Evolutionary conservation across 2,329 filamentous ascomycete genomes (phyloP).

Genomic region (Trichophaea hybrida): DNA sequence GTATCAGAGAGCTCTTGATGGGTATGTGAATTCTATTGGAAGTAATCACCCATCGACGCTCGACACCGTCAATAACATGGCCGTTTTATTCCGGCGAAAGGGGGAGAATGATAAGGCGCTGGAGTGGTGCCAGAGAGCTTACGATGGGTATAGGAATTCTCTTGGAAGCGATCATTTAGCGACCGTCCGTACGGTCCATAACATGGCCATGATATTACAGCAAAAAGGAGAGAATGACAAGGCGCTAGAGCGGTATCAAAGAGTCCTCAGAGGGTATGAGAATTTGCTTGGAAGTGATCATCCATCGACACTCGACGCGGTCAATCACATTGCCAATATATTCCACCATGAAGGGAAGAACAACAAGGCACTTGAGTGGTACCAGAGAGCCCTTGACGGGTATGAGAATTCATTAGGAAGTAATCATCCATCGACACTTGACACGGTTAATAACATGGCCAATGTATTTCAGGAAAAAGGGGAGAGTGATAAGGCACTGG

Average conservation of each 20-base stretch:
- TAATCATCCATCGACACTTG: not conserved
- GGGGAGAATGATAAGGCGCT: not conserved
- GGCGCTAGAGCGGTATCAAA: too few relatives aligned
- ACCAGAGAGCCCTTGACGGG: not conserved
- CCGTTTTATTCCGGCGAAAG: constrained; percentile 8
- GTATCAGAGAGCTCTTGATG: constrained; percentile 3
- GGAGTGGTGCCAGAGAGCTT: constrained; percentile 1
- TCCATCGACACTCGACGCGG: not conserved
- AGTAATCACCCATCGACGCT: constrained; percentile 8
- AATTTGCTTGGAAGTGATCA: too few relatives aligned
- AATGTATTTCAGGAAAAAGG: too few relatives aligned
- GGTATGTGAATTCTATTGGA: constrained; percentile 6
- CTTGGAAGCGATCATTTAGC: not conserved
- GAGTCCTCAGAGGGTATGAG: too few relatives aligned
- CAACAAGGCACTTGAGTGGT: constrained; percentile 1
- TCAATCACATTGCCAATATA: constrained; percentile 3
- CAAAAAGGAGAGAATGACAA: too few relatives aligned
- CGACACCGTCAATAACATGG: constrained; percentile 6
- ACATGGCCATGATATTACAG: not conserved
- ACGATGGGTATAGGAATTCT: not conserved
- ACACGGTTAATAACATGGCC: not conserved
- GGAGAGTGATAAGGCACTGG: too few relatives aligned
- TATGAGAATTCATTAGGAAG: not conserved
- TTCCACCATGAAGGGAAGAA: constrained; percentile 3
- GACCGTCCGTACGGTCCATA: not conserved